A percentile compares a stretch with the other conserved stretches of the same genome.
These are phyloP conservation scores for Mrakiaceae sp. DNA, from an alignment of 1,284 basidiomycete species.

Conservation along the genomic window DNA sequence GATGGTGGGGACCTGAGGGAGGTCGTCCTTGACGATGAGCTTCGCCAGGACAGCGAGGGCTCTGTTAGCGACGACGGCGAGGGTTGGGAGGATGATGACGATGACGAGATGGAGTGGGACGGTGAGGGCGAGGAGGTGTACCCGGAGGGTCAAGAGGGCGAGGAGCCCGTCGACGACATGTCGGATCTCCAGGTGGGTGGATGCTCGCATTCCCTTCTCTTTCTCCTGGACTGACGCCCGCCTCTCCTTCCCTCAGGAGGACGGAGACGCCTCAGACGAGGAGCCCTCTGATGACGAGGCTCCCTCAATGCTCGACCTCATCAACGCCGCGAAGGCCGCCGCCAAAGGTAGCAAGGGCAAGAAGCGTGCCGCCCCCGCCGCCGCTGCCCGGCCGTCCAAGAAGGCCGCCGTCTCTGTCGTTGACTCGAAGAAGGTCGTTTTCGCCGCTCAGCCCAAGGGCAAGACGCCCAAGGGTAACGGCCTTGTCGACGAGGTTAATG, in stretches of 20 bases:
- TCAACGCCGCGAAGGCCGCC: constrained; percentile 29
- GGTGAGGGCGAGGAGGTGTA: constrained; percentile 13
- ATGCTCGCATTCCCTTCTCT: background rate
- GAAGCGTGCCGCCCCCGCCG: constrained; percentile 10
- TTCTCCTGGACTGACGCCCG: background rate
- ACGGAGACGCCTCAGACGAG: constrained; percentile 23
- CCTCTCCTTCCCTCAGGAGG: constrained; percentile 4
- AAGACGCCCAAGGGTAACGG: constrained; percentile 13
- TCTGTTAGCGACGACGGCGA: constrained; percentile 20
- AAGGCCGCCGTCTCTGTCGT: constrained; percentile 6
- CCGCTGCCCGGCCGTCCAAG: background rate
- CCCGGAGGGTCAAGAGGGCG: constrained; percentile 21
- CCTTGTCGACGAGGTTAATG: background rate
- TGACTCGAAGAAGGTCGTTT: constrained; percentile 18
- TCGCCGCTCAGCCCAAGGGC: constrained; percentile 22
- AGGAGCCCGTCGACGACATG: constrained; percentile 22
- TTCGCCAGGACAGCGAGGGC: constrained; percentile 32
- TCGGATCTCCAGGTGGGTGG: constrained; percentile 16
- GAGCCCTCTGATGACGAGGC: constrained; percentile 26
- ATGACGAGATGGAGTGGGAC: constrained; percentile 22
- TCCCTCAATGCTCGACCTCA: constrained; percentile 31
- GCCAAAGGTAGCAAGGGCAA: constrained; percentile 21
- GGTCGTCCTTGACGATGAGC: constrained; percentile 47
- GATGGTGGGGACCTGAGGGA: constrained; percentile 33
- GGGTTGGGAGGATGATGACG: constrained; percentile 22